Evolutionary conservation across 805 yeast genomes (phyloP), one percentile per base, ranked within the genome.

Genomic region (Yarrowia sp.): DNA sequence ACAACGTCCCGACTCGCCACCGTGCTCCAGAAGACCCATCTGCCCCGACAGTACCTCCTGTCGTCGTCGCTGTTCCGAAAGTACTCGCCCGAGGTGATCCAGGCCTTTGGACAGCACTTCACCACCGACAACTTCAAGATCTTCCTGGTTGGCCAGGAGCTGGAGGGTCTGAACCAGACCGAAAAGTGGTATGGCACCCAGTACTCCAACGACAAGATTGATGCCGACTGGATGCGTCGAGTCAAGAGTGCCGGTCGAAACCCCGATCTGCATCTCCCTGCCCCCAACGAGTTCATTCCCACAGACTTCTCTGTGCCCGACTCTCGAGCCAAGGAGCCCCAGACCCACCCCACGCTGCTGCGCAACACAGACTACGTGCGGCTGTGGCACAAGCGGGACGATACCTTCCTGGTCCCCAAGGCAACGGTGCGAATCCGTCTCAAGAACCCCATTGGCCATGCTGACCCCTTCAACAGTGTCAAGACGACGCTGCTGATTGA

Each of bases 151-250:
- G 81, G 85, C 40, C 87, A 81, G 77, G 85, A 77, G 72, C 82
- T 86, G 66, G 82, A 82, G 8, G 83, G 83, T 2, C 78, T 85
- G 58, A 80, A 82, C 68, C 71, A 78, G 15, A 81, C 75, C 22
- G 99, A 94, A 76, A 82, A 86, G 74, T 94, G 97, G 97, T 94
- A 95, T 75, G 97, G 97, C 3, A 92, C 98, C 0, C 89, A 90
- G 72, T 91, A 92, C 76, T 78, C 84, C 2, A 76, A 83, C 52
- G 81, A 79, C 11, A 79, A 81, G 15, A 74, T 91, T 26, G 80
- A 86, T 2, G 53, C 71, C 0, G 53, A 52, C 12, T 61, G 75
- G 10, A 74, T 72, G 48, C 75, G 87, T 58, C 70, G 76, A 53
- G 71, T 71, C 69, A 76, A 77, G 71, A 64, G 78, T 52, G 49